phyloP scores from a whole-genome alignment of 2,329 filamentous ascomycete species.

The Massarina eburnea region DNA sequence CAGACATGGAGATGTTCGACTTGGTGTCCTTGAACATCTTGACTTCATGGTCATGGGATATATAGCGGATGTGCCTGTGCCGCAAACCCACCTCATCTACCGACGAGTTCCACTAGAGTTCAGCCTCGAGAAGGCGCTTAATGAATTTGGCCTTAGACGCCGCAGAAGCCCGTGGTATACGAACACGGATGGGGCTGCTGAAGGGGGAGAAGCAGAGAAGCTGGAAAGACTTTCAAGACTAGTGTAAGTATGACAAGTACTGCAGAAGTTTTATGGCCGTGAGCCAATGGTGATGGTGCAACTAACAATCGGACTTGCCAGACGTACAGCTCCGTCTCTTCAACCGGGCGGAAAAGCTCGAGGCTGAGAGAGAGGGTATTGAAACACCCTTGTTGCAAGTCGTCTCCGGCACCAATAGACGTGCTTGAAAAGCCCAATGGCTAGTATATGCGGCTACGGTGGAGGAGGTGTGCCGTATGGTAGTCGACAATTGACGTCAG shows the following conservation, averaged over 20 bases:
- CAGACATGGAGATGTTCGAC: constrained; percentile 35
- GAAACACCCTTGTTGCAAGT: constrained; percentile 3
- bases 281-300: neutral
- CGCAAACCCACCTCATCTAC: constrained; percentile 32
- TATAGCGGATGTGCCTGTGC: constrained; percentile 36
- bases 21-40: constrained; percentile 15
- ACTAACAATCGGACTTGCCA: constrained; percentile 11
- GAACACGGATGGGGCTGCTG: constrained; percentile 33
- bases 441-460: constrained; percentile 15
- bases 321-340: constrained; percentile 12
- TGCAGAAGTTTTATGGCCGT: neutral
- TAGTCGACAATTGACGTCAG: constrained; percentile 13
- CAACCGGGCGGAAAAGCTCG: constrained; percentile 10
- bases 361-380: constrained; percentile 1
- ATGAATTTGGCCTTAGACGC: constrained; percentile 30
- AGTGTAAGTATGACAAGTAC: constrained; percentile 12
- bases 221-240: constrained; percentile 19
- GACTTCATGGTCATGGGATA: constrained; percentile 21
- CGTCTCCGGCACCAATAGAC: constrained; percentile 7
- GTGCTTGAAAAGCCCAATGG: constrained; percentile 8
- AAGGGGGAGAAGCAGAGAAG: constrained; percentile 19
- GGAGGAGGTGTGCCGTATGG: constrained; percentile 10
- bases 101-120: constrained; percentile 21
- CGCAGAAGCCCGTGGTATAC: constrained; percentile 29
- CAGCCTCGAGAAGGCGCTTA: constrained; percentile 35